Evolutionary conservation across 768 basidiomycete genomes (phyloP), one percentile per base, ranked within the genome.

Genomic region (Panaeolus papilionaceus): DNA sequence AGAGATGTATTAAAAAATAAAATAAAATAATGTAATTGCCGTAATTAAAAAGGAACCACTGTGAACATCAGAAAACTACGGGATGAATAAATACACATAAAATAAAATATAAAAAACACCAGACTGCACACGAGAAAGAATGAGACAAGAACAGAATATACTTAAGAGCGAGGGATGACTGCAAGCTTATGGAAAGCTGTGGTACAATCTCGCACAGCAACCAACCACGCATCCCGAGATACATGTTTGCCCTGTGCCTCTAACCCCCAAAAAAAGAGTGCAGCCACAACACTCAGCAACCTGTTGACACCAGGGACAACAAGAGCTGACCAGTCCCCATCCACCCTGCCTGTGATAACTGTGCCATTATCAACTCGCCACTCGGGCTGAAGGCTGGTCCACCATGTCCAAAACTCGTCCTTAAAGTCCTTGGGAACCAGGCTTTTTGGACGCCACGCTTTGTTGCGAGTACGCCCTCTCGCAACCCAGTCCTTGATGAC

Each of bases 401-500:
- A 70, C 69, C 69, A 70, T 37, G 10, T 20, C 28, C 18, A 40
- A 51, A 63, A 63, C 20, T 68, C 40, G 8, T 18, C 6, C 61
- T 67, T 62, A 37, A 38, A 64, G 8, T 12, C 47, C 8, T 8
- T 16, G 38, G 61, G 33, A 11, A 66, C 61, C 38, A 44, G 10
- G 14, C 49, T 49, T 9, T 18, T 18, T 8, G 69, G 69, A 5
- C 62, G 61, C 64, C 65, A 70, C 9, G 67, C 66, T n/a, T 65
- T 38, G 44, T 45, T 45, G 8, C 44, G 44, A 10, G 65, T 61
- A 12, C 67, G 61, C 10, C 49, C 44, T 4, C 67, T 61, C 26
- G 64, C 26, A 11, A 70, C 64, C 69, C 69, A 70, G 2, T 68
- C 64, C n/a, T 45, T 45, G 44, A 70, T 38, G 16, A 39, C 16